Percentiles rank a stretch among this genome's conserved stretches.
Conservation (phyloP, 1,139 yeast genomes). For the Entelexis paramagnoliae region DNA sequence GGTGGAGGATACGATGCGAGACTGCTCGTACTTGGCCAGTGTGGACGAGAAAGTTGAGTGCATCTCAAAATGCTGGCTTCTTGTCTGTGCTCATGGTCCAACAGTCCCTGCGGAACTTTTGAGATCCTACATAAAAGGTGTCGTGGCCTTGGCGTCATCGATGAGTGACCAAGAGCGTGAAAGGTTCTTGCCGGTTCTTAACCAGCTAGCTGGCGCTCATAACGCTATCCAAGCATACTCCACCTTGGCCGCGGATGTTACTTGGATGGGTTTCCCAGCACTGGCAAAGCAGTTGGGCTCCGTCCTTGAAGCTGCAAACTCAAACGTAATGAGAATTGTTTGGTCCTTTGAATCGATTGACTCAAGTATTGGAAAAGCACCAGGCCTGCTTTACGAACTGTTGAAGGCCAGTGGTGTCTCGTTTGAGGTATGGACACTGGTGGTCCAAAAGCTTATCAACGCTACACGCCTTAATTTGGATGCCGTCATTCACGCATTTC, state of each 20-base stretch:
- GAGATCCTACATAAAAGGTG: neutral
- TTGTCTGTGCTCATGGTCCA: neutral
- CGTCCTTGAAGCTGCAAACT: neutral
- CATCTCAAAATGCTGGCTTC: neutral
- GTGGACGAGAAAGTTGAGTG: conserved; percentile 1
- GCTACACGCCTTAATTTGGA: neutral
- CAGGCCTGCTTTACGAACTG: neutral
- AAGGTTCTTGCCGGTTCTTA: neutral
- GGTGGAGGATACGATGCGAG: neutral
- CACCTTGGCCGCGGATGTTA: neutral
- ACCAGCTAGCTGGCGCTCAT: neutral
- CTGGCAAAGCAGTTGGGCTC: neutral
- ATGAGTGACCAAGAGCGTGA: neutral
- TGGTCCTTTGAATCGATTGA: neutral
- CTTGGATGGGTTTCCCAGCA: neutral
- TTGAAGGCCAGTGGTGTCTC: neutral
- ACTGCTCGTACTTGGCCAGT: neutral
- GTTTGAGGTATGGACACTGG: neutral
- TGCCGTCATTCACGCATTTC: neutral
- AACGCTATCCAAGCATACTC: neutral
- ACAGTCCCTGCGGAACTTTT: neutral
- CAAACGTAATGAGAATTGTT: neutral
- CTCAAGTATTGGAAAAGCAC: neutral
- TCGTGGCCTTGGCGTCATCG: neutral
- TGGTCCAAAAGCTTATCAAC: neutral